Evolutionary conservation across 2,329 filamentous ascomycete species (phyloP).

Genomic region (Tolypocladium ovalisporum): DNA sequence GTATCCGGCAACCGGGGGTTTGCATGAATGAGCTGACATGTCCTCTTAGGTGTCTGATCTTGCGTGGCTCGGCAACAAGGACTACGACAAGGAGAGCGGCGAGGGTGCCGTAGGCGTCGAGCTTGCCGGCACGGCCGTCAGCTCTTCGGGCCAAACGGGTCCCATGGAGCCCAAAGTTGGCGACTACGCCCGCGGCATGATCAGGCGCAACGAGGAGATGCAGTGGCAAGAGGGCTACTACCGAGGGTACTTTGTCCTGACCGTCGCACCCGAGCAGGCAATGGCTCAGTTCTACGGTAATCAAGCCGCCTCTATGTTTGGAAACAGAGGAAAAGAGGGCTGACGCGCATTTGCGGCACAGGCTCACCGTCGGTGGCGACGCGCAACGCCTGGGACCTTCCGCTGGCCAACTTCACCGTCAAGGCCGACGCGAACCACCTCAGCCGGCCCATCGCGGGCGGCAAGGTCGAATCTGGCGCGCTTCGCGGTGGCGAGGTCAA

Average conservation of each 20-base stretch:
- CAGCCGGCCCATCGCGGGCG: slow-evolving; percentile 28
- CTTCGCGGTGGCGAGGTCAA: slow-evolving; percentile 34
- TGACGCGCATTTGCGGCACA: slow-evolving; percentile 1
- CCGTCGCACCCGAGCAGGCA: slow-evolving; percentile 43
- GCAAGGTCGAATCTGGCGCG: slow-evolving; percentile 40
- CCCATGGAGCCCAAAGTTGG: slow-evolving; percentile 41
- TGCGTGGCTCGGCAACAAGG: slow-evolving; percentile 42
- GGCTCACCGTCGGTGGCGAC: slow-evolving; percentile 42
- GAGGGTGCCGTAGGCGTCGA: slow-evolving; percentile 48
- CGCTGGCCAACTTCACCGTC: slow-evolving; percentile 61
- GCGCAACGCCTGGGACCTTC: slow-evolving; percentile 53
- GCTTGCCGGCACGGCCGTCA: slow-evolving; percentile 57
- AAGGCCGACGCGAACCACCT: slow-evolving; percentile 49
- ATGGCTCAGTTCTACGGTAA: slow-evolving; percentile 55
- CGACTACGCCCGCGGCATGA: slow-evolving; percentile 33
- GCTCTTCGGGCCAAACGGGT: slow-evolving; percentile 46
- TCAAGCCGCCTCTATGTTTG: slow-evolving; percentile 10
- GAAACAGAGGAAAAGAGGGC: background rate
- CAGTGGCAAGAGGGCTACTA: slow-evolving; percentile 69
- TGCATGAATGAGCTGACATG: background rate
- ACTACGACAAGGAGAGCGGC: slow-evolving; percentile 43
- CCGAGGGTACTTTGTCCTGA: slow-evolving; percentile 60
- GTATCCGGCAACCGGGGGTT: too few relatives aligned
- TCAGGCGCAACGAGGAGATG: slow-evolving; percentile 46
- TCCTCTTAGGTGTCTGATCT: slow-evolving; percentile 29